Evolutionary conservation across 768 basidiomycete genomes (phyloP), one percentile per base, ranked within the genome.

Genomic region (Rhodotorula taiwanensis): DNA sequence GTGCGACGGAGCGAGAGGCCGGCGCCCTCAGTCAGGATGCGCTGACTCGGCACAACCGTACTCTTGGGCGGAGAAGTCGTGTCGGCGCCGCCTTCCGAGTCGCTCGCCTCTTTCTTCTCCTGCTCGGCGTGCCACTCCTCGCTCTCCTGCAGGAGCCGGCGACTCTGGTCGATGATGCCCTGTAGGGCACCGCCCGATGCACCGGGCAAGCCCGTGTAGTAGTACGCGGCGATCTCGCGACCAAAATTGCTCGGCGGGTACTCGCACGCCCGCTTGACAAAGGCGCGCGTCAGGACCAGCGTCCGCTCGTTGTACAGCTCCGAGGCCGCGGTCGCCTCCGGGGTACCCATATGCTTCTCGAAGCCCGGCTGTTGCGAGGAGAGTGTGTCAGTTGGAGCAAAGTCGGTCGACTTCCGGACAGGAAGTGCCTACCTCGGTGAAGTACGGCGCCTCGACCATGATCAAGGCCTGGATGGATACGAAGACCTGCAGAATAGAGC

Each of bases 381-480:
- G 2, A 18, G 7, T 10, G 27, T 16, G 28, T 34, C 10, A 27
- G 18, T n/a, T 5, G 28, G 10, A 34, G 2, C 41, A 25, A 8
- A 10, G 33, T 25, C 15, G 18, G 15, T n/a, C n/a, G n/a, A n/a
- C n/a, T n/a, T n/a, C n/a, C n/a, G 42, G 31, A 15, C 8, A 34
- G 25, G 15, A 28, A 52, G 14, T 58, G n/a, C 58, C 51, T n/a
- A 62, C 60, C 49, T 61, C 62, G 57, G 49, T 56, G 41, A 82
- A 89, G 74, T 77, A 94, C 82, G 92, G 92, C 73, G 92, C 87
- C 75, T 88, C 88, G 18, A 94, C 90, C 11, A 97, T 80, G 9
- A 97, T 92, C 13, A 94, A 80, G 16, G 90, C 92, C 74, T 94
- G 93, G 49, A 95, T 93, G 34, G 90, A 93, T 25, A 97, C 88